phyloP scores from a whole-genome alignment of 2,329 filamentous ascomycete species.

The Incumbomyces lentus region DNA sequence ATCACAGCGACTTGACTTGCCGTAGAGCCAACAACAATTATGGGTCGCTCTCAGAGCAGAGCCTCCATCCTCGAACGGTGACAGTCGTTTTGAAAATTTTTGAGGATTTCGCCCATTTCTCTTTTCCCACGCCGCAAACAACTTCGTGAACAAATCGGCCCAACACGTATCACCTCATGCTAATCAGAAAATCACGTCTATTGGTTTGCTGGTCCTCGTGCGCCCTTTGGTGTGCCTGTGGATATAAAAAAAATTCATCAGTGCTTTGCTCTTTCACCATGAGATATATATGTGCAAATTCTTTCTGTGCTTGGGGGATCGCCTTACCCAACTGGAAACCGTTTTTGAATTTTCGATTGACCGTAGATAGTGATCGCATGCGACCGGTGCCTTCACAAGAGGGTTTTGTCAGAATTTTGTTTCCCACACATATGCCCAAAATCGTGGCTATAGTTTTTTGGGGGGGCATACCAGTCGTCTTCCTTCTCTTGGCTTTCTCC shows the following conservation, averaged over 20 bases:
- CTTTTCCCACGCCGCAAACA: background rate
- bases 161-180: background rate
- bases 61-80: no score
- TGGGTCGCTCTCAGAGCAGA: background rate
- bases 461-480: slow-evolving; percentile 56
- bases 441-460: background rate
- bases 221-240: slow-evolving; percentile 58
- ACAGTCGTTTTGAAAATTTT: no score
- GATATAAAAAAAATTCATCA: no score
- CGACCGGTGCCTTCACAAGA: slow-evolving; percentile 62
- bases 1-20: no score
- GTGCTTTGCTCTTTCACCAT: background rate
- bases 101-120: no score
- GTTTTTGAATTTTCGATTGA: slow-evolving; percentile 92
- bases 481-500: slow-evolving; percentile 99
- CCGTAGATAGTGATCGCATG: slow-evolving; percentile 86
- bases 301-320: background rate
- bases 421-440: no score
- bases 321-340: slow-evolving; percentile 81
- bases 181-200: slow-evolving; percentile 22
- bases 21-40: no score
- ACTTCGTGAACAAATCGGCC: slow-evolving; percentile 1
- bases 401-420: no score
- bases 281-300: background rate
- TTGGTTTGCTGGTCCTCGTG: slow-evolving; percentile 52